Base-by-base conservation (phyloP, 179 eudicot genomes). In the Spergularia azorica region DNA sequence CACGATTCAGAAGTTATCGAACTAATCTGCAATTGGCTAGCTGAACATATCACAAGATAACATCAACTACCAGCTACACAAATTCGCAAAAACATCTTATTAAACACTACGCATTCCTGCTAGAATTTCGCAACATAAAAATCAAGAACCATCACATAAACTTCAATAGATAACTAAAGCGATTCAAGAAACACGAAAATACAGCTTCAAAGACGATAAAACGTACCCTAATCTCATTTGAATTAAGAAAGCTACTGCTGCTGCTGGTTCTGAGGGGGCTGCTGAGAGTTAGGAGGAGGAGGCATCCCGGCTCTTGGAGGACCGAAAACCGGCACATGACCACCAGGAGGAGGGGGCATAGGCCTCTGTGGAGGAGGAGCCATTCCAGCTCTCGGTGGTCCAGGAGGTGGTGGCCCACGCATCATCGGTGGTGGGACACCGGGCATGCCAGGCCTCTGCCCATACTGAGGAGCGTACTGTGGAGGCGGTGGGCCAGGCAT, bases 261-360 rank as follows among this genome's bases (percentile, higher is more conserved):
- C 84, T 90, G 90, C 75, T 88, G 96, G 57, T 88, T 83, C 77
- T 87, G 95, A 60, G 85, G 89, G 38, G 85, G 90, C 74, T 87
- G 89, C 43, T 85, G 88, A 18, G 76, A 65, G 56, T 84, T 77
- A 0, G 82, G 91, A 0, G 93, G 95, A 18, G 90, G 97, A 1
- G 92, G 94, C 90, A 88, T 86, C 1, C 91, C 90, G 6, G 95
- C 87, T 11, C 96, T 86, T 9, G 95, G 95, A 0, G 96, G 97
- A 0, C 90, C 96, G 66, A 63, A 90, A 2, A 79, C 86, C 2
- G 85, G 91, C 57, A 87, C 82, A 18, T 75, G 82, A 1, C 93
- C 92, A 60, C 92, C 92, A 48, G 92, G 92, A 0, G 96, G 94
- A n/a, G 97, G 98, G 0, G 95, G 98, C 89, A 88, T 89, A 1